These are phyloP conservation scores for Wallemia mellicola DNA, from an alignment of 1,284 basidiomycete genomes.

Conservation along the genomic window DNA sequence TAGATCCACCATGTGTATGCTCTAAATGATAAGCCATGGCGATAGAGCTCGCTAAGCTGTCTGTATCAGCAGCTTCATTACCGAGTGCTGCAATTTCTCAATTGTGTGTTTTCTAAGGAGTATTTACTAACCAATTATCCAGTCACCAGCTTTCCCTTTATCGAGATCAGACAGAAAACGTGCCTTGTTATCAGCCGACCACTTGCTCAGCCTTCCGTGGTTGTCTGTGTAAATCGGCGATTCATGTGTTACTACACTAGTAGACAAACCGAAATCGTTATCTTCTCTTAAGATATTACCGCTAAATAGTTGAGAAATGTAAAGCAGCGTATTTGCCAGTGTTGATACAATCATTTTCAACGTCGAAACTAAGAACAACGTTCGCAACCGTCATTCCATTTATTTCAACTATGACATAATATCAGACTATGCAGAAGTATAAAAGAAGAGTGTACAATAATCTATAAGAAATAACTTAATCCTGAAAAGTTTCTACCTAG, in stretches of 20 bases:
- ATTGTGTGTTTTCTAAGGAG: background rate
- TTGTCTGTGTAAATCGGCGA: background rate
- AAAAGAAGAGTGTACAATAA: background rate
- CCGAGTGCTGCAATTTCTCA: background rate
- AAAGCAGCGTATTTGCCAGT: background rate
- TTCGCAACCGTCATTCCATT: too few species aligned
- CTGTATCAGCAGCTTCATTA: background rate
- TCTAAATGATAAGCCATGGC: background rate
- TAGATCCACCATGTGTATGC: background rate
- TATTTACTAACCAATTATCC: background rate
- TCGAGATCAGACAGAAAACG: background rate
- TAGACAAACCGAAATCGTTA: background rate
- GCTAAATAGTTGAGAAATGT: background rate
- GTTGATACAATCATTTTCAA: background rate
- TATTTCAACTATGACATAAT: too few species aligned
- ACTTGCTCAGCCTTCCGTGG: background rate
- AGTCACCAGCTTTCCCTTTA: background rate
- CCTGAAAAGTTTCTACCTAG: background rate
- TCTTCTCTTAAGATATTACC: background rate
- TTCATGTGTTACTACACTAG: background rate
- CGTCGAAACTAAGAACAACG: background rate
- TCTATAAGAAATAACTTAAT: background rate
- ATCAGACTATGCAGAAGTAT: background rate
- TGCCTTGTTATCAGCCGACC: background rate
- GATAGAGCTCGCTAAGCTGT: background rate